A percentile compares a stretch with the other conserved stretches of the same genome.
Conservation (phyloP, 495 filamentous ascomycete genomes). For the Aspergillus affinis region DNA sequence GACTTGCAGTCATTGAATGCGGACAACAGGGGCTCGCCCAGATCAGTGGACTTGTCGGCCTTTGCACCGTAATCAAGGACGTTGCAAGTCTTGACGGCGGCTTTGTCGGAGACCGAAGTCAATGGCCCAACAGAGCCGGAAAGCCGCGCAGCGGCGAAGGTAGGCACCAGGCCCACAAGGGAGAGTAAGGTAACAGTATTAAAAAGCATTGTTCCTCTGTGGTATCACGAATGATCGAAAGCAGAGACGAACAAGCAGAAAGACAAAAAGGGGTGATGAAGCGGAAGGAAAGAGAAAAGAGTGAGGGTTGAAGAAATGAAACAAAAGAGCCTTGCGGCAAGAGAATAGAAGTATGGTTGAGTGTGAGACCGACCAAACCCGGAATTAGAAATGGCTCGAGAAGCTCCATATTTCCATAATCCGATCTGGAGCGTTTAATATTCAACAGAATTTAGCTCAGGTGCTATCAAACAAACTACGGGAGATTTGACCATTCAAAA, state of each 20-base stretch:
- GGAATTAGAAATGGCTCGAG: neutral
- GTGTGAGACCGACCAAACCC: neutral
- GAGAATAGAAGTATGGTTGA: conserved; percentile 2
- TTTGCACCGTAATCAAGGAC: conserved; percentile 52
- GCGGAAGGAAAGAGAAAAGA: neutral
- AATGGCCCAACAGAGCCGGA: conserved; percentile 45
- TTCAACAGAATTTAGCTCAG: neutral
- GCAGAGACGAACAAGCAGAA: neutral
- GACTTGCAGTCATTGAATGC: conserved; percentile 48
- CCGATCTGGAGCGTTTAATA: neutral
- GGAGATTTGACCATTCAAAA: neutral
- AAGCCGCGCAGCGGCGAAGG: conserved; percentile 37
- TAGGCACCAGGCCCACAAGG: conserved; percentile 31
- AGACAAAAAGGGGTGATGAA: neutral
- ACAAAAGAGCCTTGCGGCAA: neutral
- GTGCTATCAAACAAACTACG: neutral
- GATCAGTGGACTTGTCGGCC: conserved; percentile 47
- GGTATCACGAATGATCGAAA: neutral
- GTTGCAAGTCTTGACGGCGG: conserved; percentile 41
- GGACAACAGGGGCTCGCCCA: conserved; percentile 43
- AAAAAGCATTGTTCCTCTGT: conserved; percentile 5
- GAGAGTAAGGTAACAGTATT: conserved; percentile 16
- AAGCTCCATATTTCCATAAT: neutral
- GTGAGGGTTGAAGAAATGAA: neutral
- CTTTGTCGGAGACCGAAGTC: conserved; percentile 35